Evolutionary conservation across 1,139 yeast genomes (phyloP).

Genomic region (Candida smagusa): DNA sequence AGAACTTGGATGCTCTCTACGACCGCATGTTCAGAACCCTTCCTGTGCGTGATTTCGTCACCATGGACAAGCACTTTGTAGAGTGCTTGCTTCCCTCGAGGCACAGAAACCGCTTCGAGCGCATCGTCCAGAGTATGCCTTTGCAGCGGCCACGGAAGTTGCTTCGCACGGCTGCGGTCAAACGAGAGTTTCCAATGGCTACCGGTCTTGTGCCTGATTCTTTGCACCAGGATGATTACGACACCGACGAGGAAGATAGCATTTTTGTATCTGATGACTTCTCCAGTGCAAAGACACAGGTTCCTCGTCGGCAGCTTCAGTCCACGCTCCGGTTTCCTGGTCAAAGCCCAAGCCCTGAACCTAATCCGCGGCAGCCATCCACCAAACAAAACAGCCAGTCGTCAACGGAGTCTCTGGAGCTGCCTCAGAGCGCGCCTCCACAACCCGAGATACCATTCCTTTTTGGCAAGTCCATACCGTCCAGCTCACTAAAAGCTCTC

Average conservation of each 20-base stretch:
- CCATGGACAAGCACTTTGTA: background rate
- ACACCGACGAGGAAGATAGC: background rate
- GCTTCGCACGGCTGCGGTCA: background rate
- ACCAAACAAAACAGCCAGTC: too few relatives aligned
- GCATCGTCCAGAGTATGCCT: background rate
- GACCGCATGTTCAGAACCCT: conserved; percentile 4
- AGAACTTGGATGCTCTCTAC: conserved; percentile 3
- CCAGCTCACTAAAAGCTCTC: too few relatives aligned
- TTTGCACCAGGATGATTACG: conserved; percentile 5
- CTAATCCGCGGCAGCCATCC: too few relatives aligned
- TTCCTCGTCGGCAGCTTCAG: too few relatives aligned
- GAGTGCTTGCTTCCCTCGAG: conserved; percentile 3
- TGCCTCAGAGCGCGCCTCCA: too few relatives aligned
- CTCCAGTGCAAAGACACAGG: background rate
- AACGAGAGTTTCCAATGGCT: conserved; percentile 2
- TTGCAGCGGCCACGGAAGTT: background rate
- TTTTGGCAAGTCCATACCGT: too few relatives aligned
- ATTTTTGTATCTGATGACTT: background rate
- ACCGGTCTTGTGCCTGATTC: conserved; percentile 6
- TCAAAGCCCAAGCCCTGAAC: too few relatives aligned
- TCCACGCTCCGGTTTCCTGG: too few relatives aligned
- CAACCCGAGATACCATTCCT: too few relatives aligned
- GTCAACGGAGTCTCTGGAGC: too few relatives aligned
- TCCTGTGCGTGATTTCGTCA: conserved; percentile 2
- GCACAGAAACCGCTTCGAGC: conserved; percentile 2